Evolutionary conservation across 1,284 basidiomycete species (phyloP).

Genomic region (Pseudozyma hubeiensis): DNA sequence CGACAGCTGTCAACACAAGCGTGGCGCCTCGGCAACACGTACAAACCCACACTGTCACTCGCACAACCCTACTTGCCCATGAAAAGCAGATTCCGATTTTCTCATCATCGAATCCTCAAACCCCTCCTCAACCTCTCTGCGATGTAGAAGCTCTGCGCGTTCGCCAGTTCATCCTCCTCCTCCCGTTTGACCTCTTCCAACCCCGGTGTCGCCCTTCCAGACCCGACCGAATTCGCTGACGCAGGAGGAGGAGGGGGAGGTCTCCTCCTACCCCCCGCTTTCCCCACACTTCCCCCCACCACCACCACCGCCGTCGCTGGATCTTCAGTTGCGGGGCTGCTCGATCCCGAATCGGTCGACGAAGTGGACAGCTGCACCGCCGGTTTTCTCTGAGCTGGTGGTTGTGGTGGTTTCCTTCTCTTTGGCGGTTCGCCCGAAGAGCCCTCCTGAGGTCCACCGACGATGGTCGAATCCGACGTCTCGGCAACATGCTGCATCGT

Average conservation of each 20-base stretch:
- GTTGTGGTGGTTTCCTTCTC: conserved; percentile 33
- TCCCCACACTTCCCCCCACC: not conserved
- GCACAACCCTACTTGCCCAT: too few relatives aligned
- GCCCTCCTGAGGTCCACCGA: not conserved
- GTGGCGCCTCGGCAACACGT: too few relatives aligned
- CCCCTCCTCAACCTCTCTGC: conserved; percentile 38
- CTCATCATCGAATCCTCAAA: conserved; percentile 19
- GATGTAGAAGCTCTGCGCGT: conserved; percentile 34
- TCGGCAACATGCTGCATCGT: conserved; percentile 13
- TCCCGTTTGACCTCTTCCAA: not conserved
- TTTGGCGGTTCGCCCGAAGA: conserved; percentile 6
- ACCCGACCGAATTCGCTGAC: not conserved
- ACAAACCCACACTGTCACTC: too few relatives aligned
- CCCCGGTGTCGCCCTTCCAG: not conserved
- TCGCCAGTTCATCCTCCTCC: conserved; percentile 18
- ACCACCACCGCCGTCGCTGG: too few relatives aligned
- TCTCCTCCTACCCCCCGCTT: conserved; percentile 1
- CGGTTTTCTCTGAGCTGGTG: conserved; percentile 13
- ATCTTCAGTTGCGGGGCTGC: conserved; percentile 10
- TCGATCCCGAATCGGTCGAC: conserved; percentile 3
- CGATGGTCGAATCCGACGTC: conserved; percentile 13
- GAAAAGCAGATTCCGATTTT: not conserved
- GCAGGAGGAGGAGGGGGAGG: conserved; percentile 8
- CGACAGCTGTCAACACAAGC: too few relatives aligned
- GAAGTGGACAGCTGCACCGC: conserved; percentile 18